Evolutionary conservation across 345 rosid genomes (phyloP), one percentile per base, ranked within the genome.

Genomic region (Odontarrhena argentea): DNA sequence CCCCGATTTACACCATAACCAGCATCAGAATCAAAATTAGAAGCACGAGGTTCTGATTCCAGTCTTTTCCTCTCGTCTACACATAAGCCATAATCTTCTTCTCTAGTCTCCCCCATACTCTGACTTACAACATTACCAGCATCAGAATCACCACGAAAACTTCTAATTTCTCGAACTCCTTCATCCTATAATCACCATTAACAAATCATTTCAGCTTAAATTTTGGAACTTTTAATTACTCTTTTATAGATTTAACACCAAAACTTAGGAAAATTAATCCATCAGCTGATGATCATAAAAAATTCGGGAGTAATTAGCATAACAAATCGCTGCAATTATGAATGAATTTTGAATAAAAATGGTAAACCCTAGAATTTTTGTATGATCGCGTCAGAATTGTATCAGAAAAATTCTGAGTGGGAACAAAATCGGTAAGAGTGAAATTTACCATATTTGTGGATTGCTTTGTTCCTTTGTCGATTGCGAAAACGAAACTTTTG

Each of bases 121-220:
- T 30, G 69, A 55, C 2, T 48, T 6, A 24, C 3, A 24, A 38
- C 52, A n/a, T 61, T 11, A 61, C 42, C n/a, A 67, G 25, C 53
- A 68, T 62, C 60, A 30, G 48, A 49, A 54, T 55, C 69, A 68
- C 32, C 67, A 32, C 49, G 22, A 24, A 47, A 34, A 60, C 1
- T n/a, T 22, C 24, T 2, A 51, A 44, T 42, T 42, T 50, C 61
- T 50, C 55, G n/a, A 38, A 10, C 26, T 41, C 65, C 34, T 9
- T 54, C 78, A 68, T 74, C 74, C 78, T 74, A 15, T 11, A 40
- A 62, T 61, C 77, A 68, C 53, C 56, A 60, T 24, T 45, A 60
- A 30, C 9, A 67, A 54, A 36, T 51, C 45, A 26, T 53, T 32
- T 60, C 3, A 5, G 68, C 30, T 60, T 67, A 14, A 28, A 67